A percentile compares a stretch with the other conserved stretches of the same genome.
Evolutionary conservation across 139 green algal genomes (phyloP).

Genomic region (Desmodesmus armatus): DNA sequence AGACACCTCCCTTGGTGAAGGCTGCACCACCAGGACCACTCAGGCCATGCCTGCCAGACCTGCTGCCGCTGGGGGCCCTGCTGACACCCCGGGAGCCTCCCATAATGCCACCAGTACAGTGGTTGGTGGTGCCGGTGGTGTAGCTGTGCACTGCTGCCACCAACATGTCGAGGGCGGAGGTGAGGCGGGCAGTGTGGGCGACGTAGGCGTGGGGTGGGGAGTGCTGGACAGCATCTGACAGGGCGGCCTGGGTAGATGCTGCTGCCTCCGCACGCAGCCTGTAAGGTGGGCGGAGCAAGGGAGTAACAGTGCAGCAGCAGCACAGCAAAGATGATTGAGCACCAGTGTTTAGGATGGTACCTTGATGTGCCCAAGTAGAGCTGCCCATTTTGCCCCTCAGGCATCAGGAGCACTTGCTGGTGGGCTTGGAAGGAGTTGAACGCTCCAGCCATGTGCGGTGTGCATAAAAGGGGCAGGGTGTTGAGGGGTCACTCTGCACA

Average conservation of each 20-base stretch:
- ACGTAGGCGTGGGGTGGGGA: slow-evolving; percentile 16
- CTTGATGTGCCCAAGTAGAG: no score
- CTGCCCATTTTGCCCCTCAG: no score
- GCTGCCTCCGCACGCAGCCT: slow-evolving; percentile 64
- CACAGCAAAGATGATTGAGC: neutral
- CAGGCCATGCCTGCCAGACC: neutral
- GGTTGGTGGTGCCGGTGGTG: slow-evolving; percentile 24
- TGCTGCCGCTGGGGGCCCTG: neutral
- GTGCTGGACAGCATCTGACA: slow-evolving; percentile 9
- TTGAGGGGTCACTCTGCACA: no score
- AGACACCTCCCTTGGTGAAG: no score
- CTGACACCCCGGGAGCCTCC: neutral
- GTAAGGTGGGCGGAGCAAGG: neutral
- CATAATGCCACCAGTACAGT: neutral
- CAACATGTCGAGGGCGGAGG: neutral
- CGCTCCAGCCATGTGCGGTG: no score
- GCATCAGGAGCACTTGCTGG: no score
- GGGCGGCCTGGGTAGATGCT: slow-evolving; percentile 36
- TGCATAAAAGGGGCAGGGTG: no score
- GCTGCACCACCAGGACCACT: no score
- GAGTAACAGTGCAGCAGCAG: neutral
- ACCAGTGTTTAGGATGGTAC: no score
- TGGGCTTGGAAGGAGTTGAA: no score
- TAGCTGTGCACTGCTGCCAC: slow-evolving; percentile 1
- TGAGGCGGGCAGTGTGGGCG: slow-evolving; percentile 15